Conservation (phyloP, 1,139 yeast species). For the Blastobotrys elegans region DNA sequence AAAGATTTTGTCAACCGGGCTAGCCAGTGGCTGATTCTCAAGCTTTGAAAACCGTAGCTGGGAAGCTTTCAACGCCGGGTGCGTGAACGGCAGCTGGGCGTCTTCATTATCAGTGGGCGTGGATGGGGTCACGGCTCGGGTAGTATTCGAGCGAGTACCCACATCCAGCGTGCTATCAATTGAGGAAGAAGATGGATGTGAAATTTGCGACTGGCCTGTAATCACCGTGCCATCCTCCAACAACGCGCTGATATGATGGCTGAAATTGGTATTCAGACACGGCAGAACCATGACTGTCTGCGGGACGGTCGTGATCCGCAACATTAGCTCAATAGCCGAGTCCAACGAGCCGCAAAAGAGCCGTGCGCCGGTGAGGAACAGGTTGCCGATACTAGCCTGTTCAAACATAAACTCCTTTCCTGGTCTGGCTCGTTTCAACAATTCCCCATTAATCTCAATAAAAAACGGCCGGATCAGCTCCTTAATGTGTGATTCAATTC, state of each 20-base stretch:
- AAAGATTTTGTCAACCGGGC: conserved; percentile 69
- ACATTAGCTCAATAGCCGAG: conserved; percentile 71
- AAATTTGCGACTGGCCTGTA: conserved; percentile 92
- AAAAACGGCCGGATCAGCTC: conserved; percentile 75
- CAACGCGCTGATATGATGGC: conserved; percentile 80
- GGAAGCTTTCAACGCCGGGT: conserved; percentile 70
- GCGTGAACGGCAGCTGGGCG: conserved; percentile 69
- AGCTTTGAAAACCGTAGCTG: conserved; percentile 68
- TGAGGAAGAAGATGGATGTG: conserved; percentile 56
- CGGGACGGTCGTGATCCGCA: conserved; percentile 62
- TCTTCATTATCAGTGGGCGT: conserved; percentile 43
- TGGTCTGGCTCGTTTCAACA: conserved; percentile 63
- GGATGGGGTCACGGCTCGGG: conserved; percentile 11
- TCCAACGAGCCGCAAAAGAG: conserved; percentile 80
- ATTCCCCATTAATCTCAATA: conserved; percentile 72
- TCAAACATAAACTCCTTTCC: conserved; percentile 59
- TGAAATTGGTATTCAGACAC: conserved; percentile 76
- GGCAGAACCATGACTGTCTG: conserved; percentile 60
- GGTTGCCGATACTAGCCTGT: conserved; percentile 78
- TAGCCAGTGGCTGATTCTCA: conserved; percentile 47
- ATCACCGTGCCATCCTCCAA: conserved; percentile 66
- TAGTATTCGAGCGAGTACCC: background rate
- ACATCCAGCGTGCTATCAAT: conserved; percentile 5
- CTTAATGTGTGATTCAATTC: conserved; percentile 55
- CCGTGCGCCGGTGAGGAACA: conserved; percentile 77